Evolutionary conservation across 306 rosid genomes (phyloP), one percentile per base, ranked within the genome.

Genomic region (Sphenostylis stenocarpa): DNA sequence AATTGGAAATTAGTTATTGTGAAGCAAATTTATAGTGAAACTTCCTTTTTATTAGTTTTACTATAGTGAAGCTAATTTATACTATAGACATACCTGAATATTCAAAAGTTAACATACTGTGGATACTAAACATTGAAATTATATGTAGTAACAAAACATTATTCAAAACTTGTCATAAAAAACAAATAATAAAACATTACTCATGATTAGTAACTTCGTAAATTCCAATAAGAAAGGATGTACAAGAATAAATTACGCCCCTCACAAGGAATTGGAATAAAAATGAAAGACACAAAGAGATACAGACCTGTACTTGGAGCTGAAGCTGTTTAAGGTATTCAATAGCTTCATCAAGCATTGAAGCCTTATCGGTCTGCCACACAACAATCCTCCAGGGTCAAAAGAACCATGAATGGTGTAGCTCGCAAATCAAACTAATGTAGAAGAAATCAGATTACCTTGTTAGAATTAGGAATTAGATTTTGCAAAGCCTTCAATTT

Each of bases 301-400:
- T 38, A 48, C 81, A 47, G 20, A 90, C 97, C 95, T 94, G 97
- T 67, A 94, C 96, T 88, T 94, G 97, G 70, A 94, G 98, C 86
- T 91, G 96, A 87, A 94, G 98, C 85, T 94, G 98, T 85, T 92
- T 94, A 28, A 94, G 93, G 76, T 94, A 94, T 84, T 94, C 98
- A 69, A 94, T 94, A 73, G 96, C 96, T 83, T 94, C 98, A 79
- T 94, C 98, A 49, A 94, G 90, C 97, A 94, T 92, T 5, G 98
- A 94, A 81, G 98, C 96, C 87, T 94, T 94, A 77, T 94, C 96
- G 31, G 95, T 90, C 97, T 92, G 92, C 78, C 64, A 41, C 69
- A 72, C 43, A 51, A 81, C 64, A 49, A 73, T 52, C 5, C 16
- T 38, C 36, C 55, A 21, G 23, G 13, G 13, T 65, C 49, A 66